These are phyloP conservation scores for Lactarius deliciosus DNA, from an alignment of 768 basidiomycete genomes.

Conservation along the genomic window DNA sequence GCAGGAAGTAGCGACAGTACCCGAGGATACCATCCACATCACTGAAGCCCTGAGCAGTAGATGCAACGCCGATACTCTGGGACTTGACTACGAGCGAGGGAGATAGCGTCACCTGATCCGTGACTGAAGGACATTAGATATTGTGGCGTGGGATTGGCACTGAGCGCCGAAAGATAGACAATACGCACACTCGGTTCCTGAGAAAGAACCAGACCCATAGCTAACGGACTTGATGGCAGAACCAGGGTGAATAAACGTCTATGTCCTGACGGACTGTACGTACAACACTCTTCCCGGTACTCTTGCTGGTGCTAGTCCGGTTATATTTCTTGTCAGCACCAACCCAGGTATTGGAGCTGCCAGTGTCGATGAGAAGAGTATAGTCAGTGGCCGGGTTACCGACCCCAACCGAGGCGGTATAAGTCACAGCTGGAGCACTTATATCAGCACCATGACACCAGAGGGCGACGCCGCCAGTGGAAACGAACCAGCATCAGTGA, in stretches of 20 bases:
- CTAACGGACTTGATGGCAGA: slow-evolving; percentile 38
- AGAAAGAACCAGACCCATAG: slow-evolving; percentile 27
- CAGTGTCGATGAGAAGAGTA: slow-evolving; percentile 58
- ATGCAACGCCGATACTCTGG: slow-evolving; percentile 43
- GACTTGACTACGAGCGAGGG: slow-evolving; percentile 29
- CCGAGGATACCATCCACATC: slow-evolving; percentile 53
- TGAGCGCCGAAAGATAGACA: slow-evolving; percentile 40
- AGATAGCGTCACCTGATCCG: slow-evolving; percentile 20
- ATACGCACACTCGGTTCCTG: slow-evolving; percentile 28
- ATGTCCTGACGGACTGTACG: slow-evolving; percentile 30
- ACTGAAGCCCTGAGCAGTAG: slow-evolving; percentile 32
- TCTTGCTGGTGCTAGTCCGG: slow-evolving; percentile 46
- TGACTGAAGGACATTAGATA: slow-evolving; percentile 2
- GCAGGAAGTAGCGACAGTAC: slow-evolving; percentile 29
- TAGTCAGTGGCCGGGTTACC: slow-evolving; percentile 51
- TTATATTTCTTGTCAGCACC: slow-evolving; percentile 50
- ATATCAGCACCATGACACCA: neutral
- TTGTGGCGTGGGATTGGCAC: neutral
- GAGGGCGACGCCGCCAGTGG: neutral
- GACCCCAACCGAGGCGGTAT: slow-evolving; percentile 52
- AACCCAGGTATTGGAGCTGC: slow-evolving; percentile 59
- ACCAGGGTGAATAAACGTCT: slow-evolving; percentile 47
- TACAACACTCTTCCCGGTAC: slow-evolving; percentile 39
- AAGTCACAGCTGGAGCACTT: slow-evolving; percentile 45
- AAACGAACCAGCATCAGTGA: slow-evolving; percentile 50